Evolutionary conservation across 257 asterid species (phyloP), one percentile per base, ranked within the genome.

Genomic region (Solanum virginianum): DNA sequence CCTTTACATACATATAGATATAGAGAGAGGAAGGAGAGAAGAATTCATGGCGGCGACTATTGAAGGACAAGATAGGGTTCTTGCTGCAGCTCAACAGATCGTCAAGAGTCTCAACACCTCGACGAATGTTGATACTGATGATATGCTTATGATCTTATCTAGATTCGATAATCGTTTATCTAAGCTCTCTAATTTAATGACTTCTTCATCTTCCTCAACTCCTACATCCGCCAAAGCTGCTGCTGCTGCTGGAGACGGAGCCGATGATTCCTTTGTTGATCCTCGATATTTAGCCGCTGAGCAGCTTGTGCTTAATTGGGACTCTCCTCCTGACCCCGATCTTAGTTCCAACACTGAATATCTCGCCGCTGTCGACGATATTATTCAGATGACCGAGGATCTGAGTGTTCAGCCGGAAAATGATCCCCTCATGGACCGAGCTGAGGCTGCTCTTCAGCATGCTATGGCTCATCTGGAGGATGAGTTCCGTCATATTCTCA

Each of bases 11-110:
- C 10, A 26, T 43, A 63, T 10, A 82, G 54, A 45, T 16, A 65
- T 47, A 82, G 10, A 68, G 13, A 53, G 53, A 81, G 43, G 41
- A 20, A 49, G 68, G 32, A 32, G 75, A 49, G 55, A 82, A 36
- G 43, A 22, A 24, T 39, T 80, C 57, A 92, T 91, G 97, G 97
- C 94, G 91, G 93, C 94, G 87, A 84, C 93, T 39, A 89, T 86
- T 62, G 94, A 92, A 77, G 98, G 94, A 66, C 90, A 94, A 81
- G 97, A 94, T 82, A 96, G 93, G 87, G 98, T 96, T 11, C 84
- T 96, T 72, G 98, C 97, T 53, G 91, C 99, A 17, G 99, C 98
- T 26, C 98, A 93, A 89, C 96, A 94, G 93, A 94, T 96, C 90
- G 95, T 96, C n/a, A 92, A 93, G 91, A 92, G 94, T 11, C 96